Conservation (phyloP, 2,329 filamentous ascomycete genomes). For the Sphaerulina musiva region DNA sequence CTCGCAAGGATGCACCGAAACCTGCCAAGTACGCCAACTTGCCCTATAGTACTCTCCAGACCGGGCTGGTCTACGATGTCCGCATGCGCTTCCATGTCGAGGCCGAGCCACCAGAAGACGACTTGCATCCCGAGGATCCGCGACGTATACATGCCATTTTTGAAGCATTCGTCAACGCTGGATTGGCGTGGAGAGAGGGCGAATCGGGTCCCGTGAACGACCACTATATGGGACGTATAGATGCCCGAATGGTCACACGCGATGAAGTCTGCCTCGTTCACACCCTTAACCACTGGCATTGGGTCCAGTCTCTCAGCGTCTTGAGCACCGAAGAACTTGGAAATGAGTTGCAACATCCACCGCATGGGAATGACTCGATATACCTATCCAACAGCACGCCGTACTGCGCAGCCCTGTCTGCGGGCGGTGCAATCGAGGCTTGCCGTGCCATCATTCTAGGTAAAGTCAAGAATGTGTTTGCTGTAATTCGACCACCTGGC, state of each 20-base stretch:
- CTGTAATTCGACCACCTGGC: conserved; percentile 87
- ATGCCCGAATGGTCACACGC: conserved; percentile 66
- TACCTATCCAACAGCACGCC: conserved; percentile 37
- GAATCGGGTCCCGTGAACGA: conserved; percentile 44
- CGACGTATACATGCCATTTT: conserved; percentile 89
- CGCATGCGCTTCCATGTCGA: conserved; percentile 96
- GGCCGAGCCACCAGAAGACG: conserved; percentile 47
- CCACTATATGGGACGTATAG: conserved; percentile 61
- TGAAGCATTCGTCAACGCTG: conserved; percentile 74
- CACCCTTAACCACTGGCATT: conserved; percentile 66
- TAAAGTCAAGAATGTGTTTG: conserved; percentile 87
- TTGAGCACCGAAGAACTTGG: conserved; percentile 23
- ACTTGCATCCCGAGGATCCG: conserved; percentile 91
- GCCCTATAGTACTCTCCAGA: conserved; percentile 36
- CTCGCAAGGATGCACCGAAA: conserved; percentile 24
- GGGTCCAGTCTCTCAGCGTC: conserved; percentile 58
- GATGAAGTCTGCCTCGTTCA: conserved; percentile 79
- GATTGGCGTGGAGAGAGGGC: conserved; percentile 47
- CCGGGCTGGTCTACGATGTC: conserved; percentile 66
- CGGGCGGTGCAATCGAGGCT: conserved; percentile 90
- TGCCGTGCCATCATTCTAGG: conserved; percentile 82
- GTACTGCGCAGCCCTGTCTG: conserved; percentile 73
- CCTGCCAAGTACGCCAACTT: conserved; percentile 33
- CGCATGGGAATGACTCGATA: conserved; percentile 40
- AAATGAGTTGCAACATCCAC: conserved; percentile 58